These are phyloP conservation scores for Pseudonectria foliicola DNA, from an alignment of 2,329 filamentous ascomycete genomes.

Conservation along the genomic window DNA sequence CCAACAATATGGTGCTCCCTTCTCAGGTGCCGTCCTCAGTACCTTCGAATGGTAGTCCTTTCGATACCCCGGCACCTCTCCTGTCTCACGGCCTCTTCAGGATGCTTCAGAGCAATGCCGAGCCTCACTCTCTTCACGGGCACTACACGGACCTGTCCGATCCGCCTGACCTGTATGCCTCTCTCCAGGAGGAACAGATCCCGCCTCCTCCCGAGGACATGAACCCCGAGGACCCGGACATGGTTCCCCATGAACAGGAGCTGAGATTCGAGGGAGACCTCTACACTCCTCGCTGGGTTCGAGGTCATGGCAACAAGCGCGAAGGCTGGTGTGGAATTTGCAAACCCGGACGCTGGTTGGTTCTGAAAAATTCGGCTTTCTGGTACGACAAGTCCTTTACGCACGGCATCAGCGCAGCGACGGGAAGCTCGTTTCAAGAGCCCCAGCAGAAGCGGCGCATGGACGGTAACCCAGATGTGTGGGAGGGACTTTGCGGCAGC, in stretches of 20 bases:
- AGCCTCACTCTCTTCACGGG: constrained; percentile 57
- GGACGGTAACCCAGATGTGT: constrained; percentile 74
- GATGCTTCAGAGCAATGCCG: constrained; percentile 68
- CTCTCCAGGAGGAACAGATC: constrained; percentile 65
- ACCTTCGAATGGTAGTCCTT: constrained; percentile 44
- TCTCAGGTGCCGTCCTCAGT: constrained; percentile 44
- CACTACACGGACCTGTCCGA: constrained; percentile 69
- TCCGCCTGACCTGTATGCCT: constrained; percentile 69
- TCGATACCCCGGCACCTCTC: constrained; percentile 53
- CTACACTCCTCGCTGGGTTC: constrained; percentile 78
- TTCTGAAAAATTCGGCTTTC: constrained; percentile 83
- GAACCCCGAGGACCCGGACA: constrained; percentile 68
- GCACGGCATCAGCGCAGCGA: constrained; percentile 77
- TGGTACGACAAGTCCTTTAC: constrained; percentile 93
- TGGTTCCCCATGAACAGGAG: constrained; percentile 72
- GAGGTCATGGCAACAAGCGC: constrained; percentile 78
- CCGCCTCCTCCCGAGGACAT: constrained; percentile 74
- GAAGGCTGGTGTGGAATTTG: constrained; percentile 88
- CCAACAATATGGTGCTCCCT: constrained; percentile 52
- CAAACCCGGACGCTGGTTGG: constrained; percentile 78
- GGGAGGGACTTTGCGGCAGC: constrained; percentile 71
- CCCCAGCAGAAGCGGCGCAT: constrained; percentile 69
- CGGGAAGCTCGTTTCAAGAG: constrained; percentile 69
- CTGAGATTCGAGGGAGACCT: constrained; percentile 73
- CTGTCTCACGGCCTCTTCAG: constrained; percentile 68